Evolutionary conservation across 768 basidiomycete genomes (phyloP).

Genomic region (Neoboletus subvelutipes): DNA sequence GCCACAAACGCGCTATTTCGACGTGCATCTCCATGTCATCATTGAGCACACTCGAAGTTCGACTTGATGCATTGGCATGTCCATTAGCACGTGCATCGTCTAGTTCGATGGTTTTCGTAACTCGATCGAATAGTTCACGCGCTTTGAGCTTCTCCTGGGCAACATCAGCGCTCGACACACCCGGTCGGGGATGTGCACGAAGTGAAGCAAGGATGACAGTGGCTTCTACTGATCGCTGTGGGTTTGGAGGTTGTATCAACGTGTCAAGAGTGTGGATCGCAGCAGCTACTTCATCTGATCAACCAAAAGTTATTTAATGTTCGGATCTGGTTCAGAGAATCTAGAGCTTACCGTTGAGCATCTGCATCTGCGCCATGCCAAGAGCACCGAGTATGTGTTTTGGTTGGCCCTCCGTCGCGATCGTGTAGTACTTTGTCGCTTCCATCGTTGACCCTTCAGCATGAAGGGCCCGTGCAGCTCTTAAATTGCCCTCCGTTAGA

Average conservation of each 20-base stretch:
- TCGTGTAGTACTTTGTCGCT: constrained; percentile 69
- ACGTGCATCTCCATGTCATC: constrained; percentile 86
- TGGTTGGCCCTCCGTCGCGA: constrained; percentile 64
- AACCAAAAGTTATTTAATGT: constrained; percentile 4
- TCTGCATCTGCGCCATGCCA: constrained; percentile 84
- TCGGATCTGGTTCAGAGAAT: neutral
- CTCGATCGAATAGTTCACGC: constrained; percentile 78
- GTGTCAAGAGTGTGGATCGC: constrained; percentile 86
- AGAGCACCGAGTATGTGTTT: constrained; percentile 79
- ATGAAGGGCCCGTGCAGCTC: constrained; percentile 80
- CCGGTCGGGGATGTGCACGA: constrained; percentile 78
- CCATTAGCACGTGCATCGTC: constrained; percentile 56
- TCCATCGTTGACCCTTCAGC: constrained; percentile 61
- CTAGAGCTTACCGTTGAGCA: constrained; percentile 67
- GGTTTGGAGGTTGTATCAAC: constrained; percentile 63
- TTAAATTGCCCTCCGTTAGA: constrained; percentile 82
- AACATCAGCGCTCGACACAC: constrained; percentile 71
- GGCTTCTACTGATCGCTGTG: constrained; percentile 75
- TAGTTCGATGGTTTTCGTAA: constrained; percentile 60
- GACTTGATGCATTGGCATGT: constrained; percentile 29
- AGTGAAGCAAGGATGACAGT: constrained; percentile 88
- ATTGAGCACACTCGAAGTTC: constrained; percentile 52
- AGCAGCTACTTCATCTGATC: constrained; percentile 75
- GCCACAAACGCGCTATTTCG: constrained; percentile 91
- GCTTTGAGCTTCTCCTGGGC: constrained; percentile 70